Evolutionary conservation across 83 land plant genomes (phyloP).

Genomic region (Isoetes engelmannii): DNA sequence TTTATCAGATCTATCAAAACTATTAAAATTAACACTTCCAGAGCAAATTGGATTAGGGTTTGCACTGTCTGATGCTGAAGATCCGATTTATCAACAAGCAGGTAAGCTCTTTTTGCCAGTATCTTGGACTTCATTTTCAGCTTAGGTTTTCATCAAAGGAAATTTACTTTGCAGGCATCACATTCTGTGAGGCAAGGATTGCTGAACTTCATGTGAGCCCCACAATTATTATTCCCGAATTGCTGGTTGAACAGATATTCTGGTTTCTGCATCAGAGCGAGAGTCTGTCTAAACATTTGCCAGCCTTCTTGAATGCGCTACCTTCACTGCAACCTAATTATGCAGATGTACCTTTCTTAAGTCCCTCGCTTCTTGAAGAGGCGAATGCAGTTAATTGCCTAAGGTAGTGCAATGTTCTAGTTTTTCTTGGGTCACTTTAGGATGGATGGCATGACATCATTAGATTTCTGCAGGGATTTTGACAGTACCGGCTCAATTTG

Average conservation of each 20-base stretch:
- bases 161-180: constrained; percentile 49
- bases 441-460: neutral
- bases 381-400: constrained; percentile 31
- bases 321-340: constrained; percentile 43
- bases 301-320: constrained; percentile 61
- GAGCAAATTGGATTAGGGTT: constrained; percentile 72
- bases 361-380: constrained; percentile 50
- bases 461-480: constrained; percentile 40
- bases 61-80: constrained; percentile 68
- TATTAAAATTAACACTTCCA: constrained; percentile 43
- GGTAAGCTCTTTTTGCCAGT: constrained; percentile 19
- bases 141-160: neutral
- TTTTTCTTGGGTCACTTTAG: neutral
- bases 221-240: constrained; percentile 27
- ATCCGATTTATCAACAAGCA: constrained; percentile 32
- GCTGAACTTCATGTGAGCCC: constrained; percentile 53
- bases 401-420: constrained; percentile 37
- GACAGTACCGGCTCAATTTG: constrained; percentile 23
- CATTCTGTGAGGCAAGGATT: constrained; percentile 58
- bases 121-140: neutral
- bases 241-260: constrained; percentile 53
- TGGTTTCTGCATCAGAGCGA: constrained; percentile 55
- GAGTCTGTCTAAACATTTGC: constrained; percentile 58
- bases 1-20: constrained; percentile 49
- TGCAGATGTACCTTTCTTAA: constrained; percentile 29